Evolutionary conservation across 108 stramenopile genomes (phyloP), one percentile per base, ranked within the genome.

Genomic region (Nitzschia sp.): DNA sequence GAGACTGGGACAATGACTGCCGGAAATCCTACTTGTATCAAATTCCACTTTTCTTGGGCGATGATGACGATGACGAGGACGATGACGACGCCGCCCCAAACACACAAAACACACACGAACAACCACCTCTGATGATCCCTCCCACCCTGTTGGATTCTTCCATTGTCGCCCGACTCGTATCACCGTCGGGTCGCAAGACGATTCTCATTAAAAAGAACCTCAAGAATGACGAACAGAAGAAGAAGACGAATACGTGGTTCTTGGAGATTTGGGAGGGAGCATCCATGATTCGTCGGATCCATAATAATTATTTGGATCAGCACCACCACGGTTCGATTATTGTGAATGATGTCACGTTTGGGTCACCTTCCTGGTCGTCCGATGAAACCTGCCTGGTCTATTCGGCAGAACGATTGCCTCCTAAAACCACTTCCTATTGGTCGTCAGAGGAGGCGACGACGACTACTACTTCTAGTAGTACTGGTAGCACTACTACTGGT

Each of bases 241-340:
- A 58, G 32, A 59, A 31, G 6, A 76, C 61, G 45, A n/a, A 16
- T 11, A 45, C 80, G 1, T n/a, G n/a, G n/a, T n/a, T n/a, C n/a
- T 59, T 92, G n/a, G 88, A 92, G 66, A 80, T 92, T 50, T 92
- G 91, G 91, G 55, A 67, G 0, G 56, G 80, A 16, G 58, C 77
- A 28, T 61, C 73, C 32, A 66, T 89, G 53, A 55, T 74, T 2
- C 77, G 72, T 45, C 79, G 85, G n/a, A 85, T 89, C 11, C 28
- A 5, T 28, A 13, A 26, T 8, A 5, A 58, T 4, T 52, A 85
- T n/a, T 69, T 79, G 0, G 56, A 52, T 47, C 52, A 69, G 11
- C 58, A 56, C 13, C 65, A 59, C 13, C 87, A 92, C 72, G 91
- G 91, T 2, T 68, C 65, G 23, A 67, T 92, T 9, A 84, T 86